phyloP scores from a whole-genome alignment of 2,329 filamentous ascomycete genomes.

The Penicillium sp. region DNA sequence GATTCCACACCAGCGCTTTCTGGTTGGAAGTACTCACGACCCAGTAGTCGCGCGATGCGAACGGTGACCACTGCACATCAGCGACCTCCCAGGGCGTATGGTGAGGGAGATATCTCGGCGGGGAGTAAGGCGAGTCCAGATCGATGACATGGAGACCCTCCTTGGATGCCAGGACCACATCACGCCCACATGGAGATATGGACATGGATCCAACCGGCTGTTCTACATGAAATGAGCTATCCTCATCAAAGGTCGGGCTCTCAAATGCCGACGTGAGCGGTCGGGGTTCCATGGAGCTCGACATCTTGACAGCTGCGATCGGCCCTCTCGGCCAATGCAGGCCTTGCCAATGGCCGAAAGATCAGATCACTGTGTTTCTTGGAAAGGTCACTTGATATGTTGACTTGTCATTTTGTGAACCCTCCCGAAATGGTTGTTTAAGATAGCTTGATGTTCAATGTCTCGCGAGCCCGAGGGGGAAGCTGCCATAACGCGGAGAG shows the following conservation, averaged over 20 bases:
- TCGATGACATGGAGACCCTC: slow-evolving; percentile 91
- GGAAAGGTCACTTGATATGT: not conserved
- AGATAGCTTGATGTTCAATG: slow-evolving; percentile 2
- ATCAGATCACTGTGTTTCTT: slow-evolving; percentile 11
- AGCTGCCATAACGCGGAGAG: slow-evolving; percentile 26
- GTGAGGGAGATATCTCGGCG: slow-evolving; percentile 82
- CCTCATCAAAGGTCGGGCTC: slow-evolving; percentile 84
- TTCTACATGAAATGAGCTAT: slow-evolving; percentile 83
- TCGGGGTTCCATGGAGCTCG: slow-evolving; percentile 45
- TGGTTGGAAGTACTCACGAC: slow-evolving; percentile 94
- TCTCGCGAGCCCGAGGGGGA: slow-evolving; percentile 20
- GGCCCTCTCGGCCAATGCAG: slow-evolving; percentile 18
- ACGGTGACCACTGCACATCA: slow-evolving; percentile 96
- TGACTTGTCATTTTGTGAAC: slow-evolving; percentile 13
- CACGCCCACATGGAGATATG: slow-evolving; percentile 88
- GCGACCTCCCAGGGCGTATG: slow-evolving; percentile 93
- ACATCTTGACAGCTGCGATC: slow-evolving; percentile 35
- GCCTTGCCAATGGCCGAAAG: slow-evolving; percentile 13
- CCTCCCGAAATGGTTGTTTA: slow-evolving; percentile 1
- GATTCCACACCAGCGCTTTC: slow-evolving; percentile 91
- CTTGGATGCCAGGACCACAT: slow-evolving; percentile 88
- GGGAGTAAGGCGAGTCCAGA: slow-evolving; percentile 85
- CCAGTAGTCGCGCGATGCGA: slow-evolving; percentile 88
- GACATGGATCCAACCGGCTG: slow-evolving; percentile 83
- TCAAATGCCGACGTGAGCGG: slow-evolving; percentile 69